Evolutionary conservation across 2,329 filamentous ascomycete genomes (phyloP), one percentile per base, ranked within the genome.

Genomic region (Colletotrichum eleusines): DNA sequence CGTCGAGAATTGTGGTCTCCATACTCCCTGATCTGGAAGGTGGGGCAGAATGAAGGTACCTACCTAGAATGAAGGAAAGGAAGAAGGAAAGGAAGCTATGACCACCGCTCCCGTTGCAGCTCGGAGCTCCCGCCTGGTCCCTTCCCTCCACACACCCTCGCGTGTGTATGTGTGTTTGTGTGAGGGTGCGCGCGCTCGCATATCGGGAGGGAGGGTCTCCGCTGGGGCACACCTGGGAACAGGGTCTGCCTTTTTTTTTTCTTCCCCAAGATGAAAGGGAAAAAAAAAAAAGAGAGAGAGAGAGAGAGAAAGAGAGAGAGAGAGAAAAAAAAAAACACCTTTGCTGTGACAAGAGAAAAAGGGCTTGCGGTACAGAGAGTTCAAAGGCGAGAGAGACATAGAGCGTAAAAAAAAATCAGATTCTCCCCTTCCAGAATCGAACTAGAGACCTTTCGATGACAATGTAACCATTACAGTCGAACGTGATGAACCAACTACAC

Each of bases 401-500:
- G 6, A 8, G 8, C 6, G 5, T 9, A n/a, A n/a, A 9, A 44
- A 11, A 63, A 54, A 54, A 55, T 9, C 12, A 33, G 9, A 11
- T 7, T 46, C 51, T 59, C 58, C 46, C 68, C 68, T 68, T 57
- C 64, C 63, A 63, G 51, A 63, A 68, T 68, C 63, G 64, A 59
- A 63, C 63, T 67, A 68, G 64, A 57, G 51, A 67, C 68, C 66
- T 69, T 69, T 69, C 66, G 66, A 69, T 69, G 35, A 69, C 50
- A n/a, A 40, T 66, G 63, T 12, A 28, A 60, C 66, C 66, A 69
- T 69, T 69, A 69, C 66, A 69, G 66, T 69, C 66, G 66, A 69
- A 69, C 66, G 66, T 69, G 66, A 69, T 69, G n/a, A 69, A 69
- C 66, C 66, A 69, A 69, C 66, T 69, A 69, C 66, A 69, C 66